phyloP scores from a whole-genome alignment of 2,329 filamentous ascomycete genomes.

The Cladobotryum mycophilum region DNA sequence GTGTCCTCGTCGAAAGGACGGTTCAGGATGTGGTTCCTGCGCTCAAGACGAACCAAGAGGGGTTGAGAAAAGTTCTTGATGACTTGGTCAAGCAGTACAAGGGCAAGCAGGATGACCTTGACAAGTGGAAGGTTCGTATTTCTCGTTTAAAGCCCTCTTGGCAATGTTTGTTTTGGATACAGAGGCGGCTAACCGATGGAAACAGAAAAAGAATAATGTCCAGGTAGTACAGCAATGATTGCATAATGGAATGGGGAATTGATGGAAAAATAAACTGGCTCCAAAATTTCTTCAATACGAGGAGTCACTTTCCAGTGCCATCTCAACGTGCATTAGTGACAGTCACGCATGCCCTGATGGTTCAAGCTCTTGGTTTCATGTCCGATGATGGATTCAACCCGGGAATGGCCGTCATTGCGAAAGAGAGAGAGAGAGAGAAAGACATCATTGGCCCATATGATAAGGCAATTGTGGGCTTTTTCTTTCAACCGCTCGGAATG shows the following conservation, averaged over 20 bases:
- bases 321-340: not conserved
- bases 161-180: no score
- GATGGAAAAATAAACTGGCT: constrained; percentile 12
- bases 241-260: constrained; percentile 12
- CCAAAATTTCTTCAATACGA: not conserved
- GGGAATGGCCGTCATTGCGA: constrained; percentile 1
- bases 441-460: not conserved
- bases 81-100: constrained; percentile 97
- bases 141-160: constrained; percentile 9
- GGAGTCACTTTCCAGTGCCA: not conserved
- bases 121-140: constrained; percentile 87
- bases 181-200: constrained; percentile 1
- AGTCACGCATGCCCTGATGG: not conserved
- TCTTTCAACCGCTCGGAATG: constrained; percentile 18
- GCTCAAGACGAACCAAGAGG: constrained; percentile 88
- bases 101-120: constrained; percentile 86
- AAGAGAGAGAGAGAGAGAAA: no score
- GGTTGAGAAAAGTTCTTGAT: constrained; percentile 87
- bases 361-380: no score
- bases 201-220: constrained; percentile 82
- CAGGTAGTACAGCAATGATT: constrained; percentile 72
- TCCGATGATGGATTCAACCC: not conserved
- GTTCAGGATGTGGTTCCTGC: constrained; percentile 88
- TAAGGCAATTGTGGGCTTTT: not conserved
- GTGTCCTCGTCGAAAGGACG: constrained; percentile 88